Percentiles rank a stretch among this genome's conserved stretches.
Evolutionary conservation across 106 monocot genomes (phyloP).

Genomic region (Dendrobium officinale): DNA sequence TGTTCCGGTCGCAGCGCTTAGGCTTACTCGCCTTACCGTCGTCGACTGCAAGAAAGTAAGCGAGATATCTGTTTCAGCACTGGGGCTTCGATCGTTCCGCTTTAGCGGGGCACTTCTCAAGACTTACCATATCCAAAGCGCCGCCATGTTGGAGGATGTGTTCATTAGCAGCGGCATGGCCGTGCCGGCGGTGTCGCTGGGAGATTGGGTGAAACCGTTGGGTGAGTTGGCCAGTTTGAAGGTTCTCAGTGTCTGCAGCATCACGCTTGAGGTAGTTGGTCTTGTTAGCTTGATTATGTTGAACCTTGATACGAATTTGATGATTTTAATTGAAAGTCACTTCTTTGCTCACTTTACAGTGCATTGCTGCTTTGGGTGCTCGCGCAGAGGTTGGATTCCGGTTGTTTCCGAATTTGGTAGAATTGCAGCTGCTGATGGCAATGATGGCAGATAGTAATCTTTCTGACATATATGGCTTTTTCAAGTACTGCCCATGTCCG

Average conservation of each 20-base stretch:
- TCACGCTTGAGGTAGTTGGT: slow-evolving; percentile 27
- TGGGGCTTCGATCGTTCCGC: slow-evolving; percentile 24
- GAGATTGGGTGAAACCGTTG: slow-evolving; percentile 20
- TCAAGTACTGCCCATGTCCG: slow-evolving; percentile 19
- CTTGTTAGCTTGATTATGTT: neutral
- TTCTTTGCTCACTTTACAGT: slow-evolving; percentile 10
- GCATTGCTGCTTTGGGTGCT: slow-evolving; percentile 13
- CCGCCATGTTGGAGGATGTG: slow-evolving; percentile 19
- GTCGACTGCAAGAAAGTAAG: slow-evolving; percentile 25
- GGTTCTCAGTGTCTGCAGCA: slow-evolving; percentile 31
- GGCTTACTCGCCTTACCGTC: slow-evolving; percentile 21
- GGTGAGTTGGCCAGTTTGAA: slow-evolving; percentile 18
- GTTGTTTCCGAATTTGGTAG: slow-evolving; percentile 18
- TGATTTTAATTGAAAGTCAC: neutral
- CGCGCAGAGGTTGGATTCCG: slow-evolving; percentile 7
- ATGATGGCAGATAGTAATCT: slow-evolving; percentile 32
- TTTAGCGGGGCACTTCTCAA: slow-evolving; percentile 25
- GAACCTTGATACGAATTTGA: neutral
- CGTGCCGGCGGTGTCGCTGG: slow-evolving; percentile 7
- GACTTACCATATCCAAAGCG: slow-evolving; percentile 1
- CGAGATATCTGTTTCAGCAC: slow-evolving; percentile 9
- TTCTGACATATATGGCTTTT: slow-evolving; percentile 28
- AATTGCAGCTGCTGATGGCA: slow-evolving; percentile 33
- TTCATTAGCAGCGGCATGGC: slow-evolving; percentile 23
- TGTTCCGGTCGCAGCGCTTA: slow-evolving; percentile 4